Evolutionary conservation across 257 asterid species (phyloP).

Genomic region (Scutellaria baicalensis): DNA sequence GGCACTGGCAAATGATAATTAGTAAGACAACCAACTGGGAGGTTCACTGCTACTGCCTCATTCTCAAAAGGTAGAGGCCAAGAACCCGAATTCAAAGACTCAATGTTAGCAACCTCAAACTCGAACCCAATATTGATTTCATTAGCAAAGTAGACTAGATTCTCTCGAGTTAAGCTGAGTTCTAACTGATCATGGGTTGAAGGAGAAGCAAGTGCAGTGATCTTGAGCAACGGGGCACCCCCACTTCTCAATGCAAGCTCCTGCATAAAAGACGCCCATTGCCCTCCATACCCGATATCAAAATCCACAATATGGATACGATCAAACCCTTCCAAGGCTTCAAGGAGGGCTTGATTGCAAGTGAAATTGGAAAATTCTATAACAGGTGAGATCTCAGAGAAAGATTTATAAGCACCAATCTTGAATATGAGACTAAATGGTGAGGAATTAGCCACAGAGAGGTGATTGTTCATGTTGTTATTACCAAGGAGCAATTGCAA

Average conservation of each 20-base stretch:
- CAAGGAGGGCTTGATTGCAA: constrained; percentile 45
- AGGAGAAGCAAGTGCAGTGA: constrained; percentile 39
- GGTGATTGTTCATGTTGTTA: constrained; percentile 15
- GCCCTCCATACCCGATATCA: constrained; percentile 49
- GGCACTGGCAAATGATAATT: constrained; percentile 41
- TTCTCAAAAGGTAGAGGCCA: constrained; percentile 52
- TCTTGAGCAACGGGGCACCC: constrained; percentile 29
- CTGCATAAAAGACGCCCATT: constrained; percentile 60
- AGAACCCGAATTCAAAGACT: constrained; percentile 46
- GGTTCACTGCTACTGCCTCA: constrained; percentile 70
- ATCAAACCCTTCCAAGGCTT: constrained; percentile 30
- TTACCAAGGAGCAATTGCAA: constrained; percentile 49
- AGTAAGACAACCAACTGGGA: constrained; percentile 51
- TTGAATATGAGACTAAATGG: constrained; percentile 66
- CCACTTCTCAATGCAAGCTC: constrained; percentile 33
- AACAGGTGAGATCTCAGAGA: constrained; percentile 45
- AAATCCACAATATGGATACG: constrained; percentile 49
- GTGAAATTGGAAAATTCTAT: constrained; percentile 40
- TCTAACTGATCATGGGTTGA: constrained; percentile 64
- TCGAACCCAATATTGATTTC: constrained; percentile 56
- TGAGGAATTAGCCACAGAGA: constrained; percentile 23
- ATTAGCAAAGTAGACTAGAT: constrained; percentile 56
- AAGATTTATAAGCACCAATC: constrained; percentile 76
- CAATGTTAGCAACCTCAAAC: constrained; percentile 49
- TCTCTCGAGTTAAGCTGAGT: constrained; percentile 65